A percentile compares a stretch with the other conserved stretches of the same genome.
phyloP scores from a whole-genome alignment of 306 rosid genomes.

The Sphenostylis stenocarpa region DNA sequence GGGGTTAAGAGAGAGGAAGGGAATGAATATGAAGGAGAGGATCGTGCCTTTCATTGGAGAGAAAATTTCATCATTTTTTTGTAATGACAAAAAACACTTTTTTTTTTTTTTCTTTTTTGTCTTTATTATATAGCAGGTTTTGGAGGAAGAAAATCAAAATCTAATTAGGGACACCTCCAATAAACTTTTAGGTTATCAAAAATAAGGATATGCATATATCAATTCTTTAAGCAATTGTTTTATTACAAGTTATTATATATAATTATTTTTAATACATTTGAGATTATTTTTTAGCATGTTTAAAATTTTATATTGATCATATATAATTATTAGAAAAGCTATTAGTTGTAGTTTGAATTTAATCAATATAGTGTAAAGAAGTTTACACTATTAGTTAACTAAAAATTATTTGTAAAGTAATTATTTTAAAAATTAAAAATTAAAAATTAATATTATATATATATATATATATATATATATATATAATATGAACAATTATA shows the following conservation, averaged over 20 bases:
- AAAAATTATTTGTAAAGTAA: no score
- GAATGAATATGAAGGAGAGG: slow-evolving; percentile 44
- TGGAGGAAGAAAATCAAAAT: background rate
- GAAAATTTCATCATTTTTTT: slow-evolving; percentile 23
- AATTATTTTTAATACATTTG: no score
- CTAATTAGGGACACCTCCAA: background rate
- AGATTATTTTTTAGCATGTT: no score
- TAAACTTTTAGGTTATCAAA: background rate
- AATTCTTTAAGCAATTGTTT: background rate
- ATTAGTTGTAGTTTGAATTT: background rate
- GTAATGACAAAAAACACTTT: background rate
- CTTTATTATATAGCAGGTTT: background rate
- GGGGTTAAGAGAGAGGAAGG: slow-evolving; percentile 44
- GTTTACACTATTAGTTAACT: no score
- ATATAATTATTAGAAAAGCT: background rate
- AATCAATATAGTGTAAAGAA: no score
- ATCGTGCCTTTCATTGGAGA: slow-evolving; percentile 46
- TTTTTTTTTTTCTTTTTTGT: background rate
- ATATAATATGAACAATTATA: background rate
- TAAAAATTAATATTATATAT: no score
- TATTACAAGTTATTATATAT: background rate
- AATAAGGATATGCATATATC: background rate
- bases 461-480: no score
- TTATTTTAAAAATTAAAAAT: no score
- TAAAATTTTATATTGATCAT: no score